Base-by-base conservation (phyloP, 257 asterid species). In the Lantana camara region DNA sequence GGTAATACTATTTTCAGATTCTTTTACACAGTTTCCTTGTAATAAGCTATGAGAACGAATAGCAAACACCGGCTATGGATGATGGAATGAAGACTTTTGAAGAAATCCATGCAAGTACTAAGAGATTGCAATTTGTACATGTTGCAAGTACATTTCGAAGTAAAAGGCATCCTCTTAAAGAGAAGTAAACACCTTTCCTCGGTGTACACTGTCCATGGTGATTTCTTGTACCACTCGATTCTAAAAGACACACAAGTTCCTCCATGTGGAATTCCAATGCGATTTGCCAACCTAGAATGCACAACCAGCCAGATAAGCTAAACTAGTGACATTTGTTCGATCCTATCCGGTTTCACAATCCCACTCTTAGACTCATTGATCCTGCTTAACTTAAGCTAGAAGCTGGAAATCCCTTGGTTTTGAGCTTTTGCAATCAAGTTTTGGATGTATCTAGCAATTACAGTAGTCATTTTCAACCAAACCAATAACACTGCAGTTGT, bases 1-100 rank as follows among this genome's bases (percentile, higher is more conserved):
- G 58, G 21, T 52, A 55, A 30, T 70, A 62, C 24, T 22, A 58
- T 35, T 41, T 16, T 72, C 61, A 50, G 27, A 51, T 45, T 29
- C 3, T 49, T 15, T 37, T 2, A 30, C 37, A 45, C 64, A 20
- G 24, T 44, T 30, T 19, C 34, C 55, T 47, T 15, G 27, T 20
- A 15, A 34, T 29, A 24, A 57, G 19, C 51, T 13, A 22, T 60
- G 21, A 41, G 13, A 17, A 66, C 71, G 55, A 27, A 56, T 42
- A 17, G 56, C 41, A 30, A 3, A 34, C 32, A 11, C 63, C 8
- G 19, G 66, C 32, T 42, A 48, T 8, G 6, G 19, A 42, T 22
- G 24, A 68, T 38, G 60, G n/a, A n/a, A n/a, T 46, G 37, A 1
- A 16, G 24, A 4, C 19, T 3, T 60, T 13, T 13, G 17, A 45